A percentile compares a stretch with the other conserved stretches of the same genome.
Evolutionary conservation across 306 rosid species (phyloP).

Genomic region (Quercus aquifolioides): DNA sequence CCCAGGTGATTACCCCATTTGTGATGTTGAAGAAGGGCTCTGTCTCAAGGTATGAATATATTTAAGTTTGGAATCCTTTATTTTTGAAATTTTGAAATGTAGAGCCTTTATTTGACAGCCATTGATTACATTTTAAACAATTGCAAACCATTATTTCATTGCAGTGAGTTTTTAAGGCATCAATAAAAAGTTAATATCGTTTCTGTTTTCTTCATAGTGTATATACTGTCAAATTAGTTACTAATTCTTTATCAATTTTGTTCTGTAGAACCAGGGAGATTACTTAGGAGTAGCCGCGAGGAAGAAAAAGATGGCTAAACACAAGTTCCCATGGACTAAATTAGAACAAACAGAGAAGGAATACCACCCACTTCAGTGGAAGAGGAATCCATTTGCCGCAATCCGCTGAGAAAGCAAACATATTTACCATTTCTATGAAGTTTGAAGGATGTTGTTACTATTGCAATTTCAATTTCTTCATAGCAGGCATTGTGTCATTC

Average conservation of each 20-base stretch:
- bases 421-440: neutral
- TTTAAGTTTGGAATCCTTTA: neutral
- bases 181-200: neutral
- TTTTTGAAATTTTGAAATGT: neutral
- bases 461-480: conserved; percentile 3
- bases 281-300: conserved; percentile 58
- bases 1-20: conserved; percentile 67
- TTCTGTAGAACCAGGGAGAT: conserved; percentile 51
- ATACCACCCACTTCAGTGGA: conserved; percentile 40
- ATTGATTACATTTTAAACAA: neutral
- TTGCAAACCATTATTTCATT: neutral
- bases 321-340: conserved; percentile 69
- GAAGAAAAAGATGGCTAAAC: conserved; percentile 56
- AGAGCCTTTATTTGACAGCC: neutral
- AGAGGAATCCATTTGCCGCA: conserved; percentile 58
- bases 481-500: conserved; percentile 6
- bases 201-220: neutral
- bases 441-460: conserved; percentile 13
- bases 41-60: conserved; percentile 53
- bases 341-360: conserved; percentile 35
- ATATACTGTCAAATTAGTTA: neutral
- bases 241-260: neutral
- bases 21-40: conserved; percentile 53
- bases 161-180: neutral
- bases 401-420: conserved; percentile 36